Evolutionary conservation across 139 green algal species (phyloP), one percentile per base, ranked within the genome.

Genomic region (Yamagishiella unicocca): DNA sequence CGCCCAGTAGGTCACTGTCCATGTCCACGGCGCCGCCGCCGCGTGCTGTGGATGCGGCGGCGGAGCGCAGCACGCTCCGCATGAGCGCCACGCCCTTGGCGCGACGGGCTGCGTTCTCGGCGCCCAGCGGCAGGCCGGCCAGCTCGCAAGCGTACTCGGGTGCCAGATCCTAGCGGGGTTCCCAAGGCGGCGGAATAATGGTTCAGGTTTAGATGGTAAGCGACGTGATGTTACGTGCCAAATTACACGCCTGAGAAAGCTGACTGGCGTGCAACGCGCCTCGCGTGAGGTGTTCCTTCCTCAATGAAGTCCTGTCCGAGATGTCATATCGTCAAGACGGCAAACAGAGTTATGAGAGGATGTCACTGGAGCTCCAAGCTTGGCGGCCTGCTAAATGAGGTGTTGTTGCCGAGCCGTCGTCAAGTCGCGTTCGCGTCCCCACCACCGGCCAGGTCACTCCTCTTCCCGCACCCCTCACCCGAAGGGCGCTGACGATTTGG

Each of bases 131-230:
- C 29, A 93, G 84, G 8, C 70, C 73, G 35, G 89, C 79, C 24
- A 93, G 87, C 81, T 91, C 90, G 53, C 87, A 75, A 21, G 71
- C 84, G 74, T 90, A 91, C 37, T 75, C 71, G 31, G 88, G 87
- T 24, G 83, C 75, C 25, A 89, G 90, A 45, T 90, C 87, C 87
- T 93, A 87, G 33, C 22, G 62, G n/a, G n/a, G n/a, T n/a, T n/a
- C n/a, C n/a, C n/a, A n/a, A n/a, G n/a, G n/a, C n/a, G n/a, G n/a
- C n/a, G n/a, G n/a, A n/a, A n/a, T n/a, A n/a, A n/a, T n/a, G n/a
- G n/a, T n/a, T n/a, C n/a, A 61, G 53, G 53, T 61, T 61, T 14
- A 61, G 53, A 61, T 14, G 53, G 53, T 61, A n/a, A n/a, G n/a
- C n/a, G n/a, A n/a, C n/a, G n/a, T n/a, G n/a, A n/a, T n/a, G n/a